These are phyloP conservation scores for Sclerotinia borealis DNA, from an alignment of 2,329 filamentous ascomycete species.

Conservation along the genomic window DNA sequence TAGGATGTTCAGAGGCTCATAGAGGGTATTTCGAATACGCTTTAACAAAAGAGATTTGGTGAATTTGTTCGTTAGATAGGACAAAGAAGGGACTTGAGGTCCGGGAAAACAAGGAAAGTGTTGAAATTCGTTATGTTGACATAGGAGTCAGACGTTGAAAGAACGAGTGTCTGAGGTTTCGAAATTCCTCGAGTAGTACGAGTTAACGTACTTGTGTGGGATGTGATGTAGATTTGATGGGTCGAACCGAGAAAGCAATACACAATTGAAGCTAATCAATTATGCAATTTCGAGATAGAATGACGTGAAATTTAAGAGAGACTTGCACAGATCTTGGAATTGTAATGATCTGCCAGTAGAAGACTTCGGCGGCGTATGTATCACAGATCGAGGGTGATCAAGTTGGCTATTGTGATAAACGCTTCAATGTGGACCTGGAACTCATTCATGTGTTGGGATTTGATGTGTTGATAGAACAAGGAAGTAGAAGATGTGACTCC, in stretches of 20 bases:
- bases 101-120: conserved; percentile 32
- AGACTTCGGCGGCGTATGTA: conserved; percentile 10
- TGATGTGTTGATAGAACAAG: conserved; percentile 37
- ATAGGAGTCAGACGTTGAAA: conserved; percentile 28
- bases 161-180: conserved; percentile 30
- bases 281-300: conserved; percentile 3
- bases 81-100: conserved; percentile 28
- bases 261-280: conserved; percentile 22
- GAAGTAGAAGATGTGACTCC: conserved; percentile 46
- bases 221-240: conserved; percentile 20
- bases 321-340: conserved; percentile 6
- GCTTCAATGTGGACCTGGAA: conserved; percentile 35
- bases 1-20: conserved; percentile 36
- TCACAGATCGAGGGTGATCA: conserved; percentile 21
- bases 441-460: conserved; percentile 40
- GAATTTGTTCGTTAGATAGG: conserved; percentile 36
- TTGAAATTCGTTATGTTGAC: conserved; percentile 33
- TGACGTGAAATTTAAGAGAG: background rate
- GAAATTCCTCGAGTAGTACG: conserved; percentile 17
- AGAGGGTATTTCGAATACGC: conserved; percentile 38
- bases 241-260: conserved; percentile 20
- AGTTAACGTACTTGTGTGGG: conserved; percentile 1
- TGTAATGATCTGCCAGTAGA: conserved; percentile 5
- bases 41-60: conserved; percentile 44
- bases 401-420: conserved; percentile 34